Base-by-base conservation (phyloP, 768 basidiomycete genomes). In the Kwoniella dendrophila region DNA sequence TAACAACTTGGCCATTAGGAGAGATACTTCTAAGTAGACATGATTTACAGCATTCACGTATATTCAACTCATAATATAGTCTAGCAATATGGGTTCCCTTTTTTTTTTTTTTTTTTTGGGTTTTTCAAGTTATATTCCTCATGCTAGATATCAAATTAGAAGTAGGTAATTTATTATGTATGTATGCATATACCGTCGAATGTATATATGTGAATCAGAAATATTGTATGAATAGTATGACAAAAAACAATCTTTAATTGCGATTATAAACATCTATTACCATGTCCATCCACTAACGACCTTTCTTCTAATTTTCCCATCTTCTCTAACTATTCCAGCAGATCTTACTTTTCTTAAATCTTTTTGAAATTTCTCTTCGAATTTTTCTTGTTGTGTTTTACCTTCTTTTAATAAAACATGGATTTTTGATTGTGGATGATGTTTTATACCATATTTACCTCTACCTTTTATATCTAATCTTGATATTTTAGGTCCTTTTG, bases 1-100 rank as follows among this genome's bases (percentile, higher is more conserved):
- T 88, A 36, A 92, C 87, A 70, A 97, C 91, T 16, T 98, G 95
- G 95, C 96, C 95, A 0, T 78, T 99, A 20, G 94, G 93, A 18
- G 96, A 99, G 80, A 88, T 98, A 40, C 83, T 98, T 29, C 87
- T 89, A 34, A 85, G 86, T 40, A 83, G 96, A 61, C 96, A 99
- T 78, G 95, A 97, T 80, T 80, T 92, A 72, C 90, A 93, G 78
- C 95, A 98, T 80, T 94, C 92, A 44, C 84, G 94, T 62, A 92
- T 98, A 67, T 99, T 99, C 83, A 99, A 99, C 80, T 76, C 58
- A 29, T 51, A 59, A 36, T 8, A 36, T 36, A 36, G n/a, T n/a
- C n/a, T n/a, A n/a, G n/a, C n/a, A n/a, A n/a, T n/a, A n/a, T n/a
- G n/a, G n/a, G n/a, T n/a, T n/a, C n/a, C n/a, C n/a, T n/a, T n/a